Conservation (phyloP, 164 flowering plant species). For the Vitis rotundifolia region DNA sequence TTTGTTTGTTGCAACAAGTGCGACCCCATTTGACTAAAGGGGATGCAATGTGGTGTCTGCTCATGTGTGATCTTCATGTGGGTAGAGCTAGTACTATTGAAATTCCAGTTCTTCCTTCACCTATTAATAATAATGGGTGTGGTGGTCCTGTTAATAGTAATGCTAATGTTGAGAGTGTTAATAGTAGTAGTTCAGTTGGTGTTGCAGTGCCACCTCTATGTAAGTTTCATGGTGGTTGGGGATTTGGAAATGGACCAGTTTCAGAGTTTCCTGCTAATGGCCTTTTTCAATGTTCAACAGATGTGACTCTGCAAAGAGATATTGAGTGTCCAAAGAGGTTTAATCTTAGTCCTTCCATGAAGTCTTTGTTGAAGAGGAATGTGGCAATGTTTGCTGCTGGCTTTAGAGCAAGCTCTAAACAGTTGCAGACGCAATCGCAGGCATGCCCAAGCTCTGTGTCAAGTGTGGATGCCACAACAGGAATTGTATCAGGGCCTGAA, state of each 20-base stretch:
- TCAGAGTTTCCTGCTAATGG: conserved; percentile 45
- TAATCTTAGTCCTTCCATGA: conserved; percentile 79
- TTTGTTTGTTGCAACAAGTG: conserved; percentile 74
- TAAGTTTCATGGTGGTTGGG: conserved; percentile 86
- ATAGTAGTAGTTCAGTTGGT: conserved; percentile 31
- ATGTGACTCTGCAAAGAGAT: conserved; percentile 43
- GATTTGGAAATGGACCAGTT: conserved; percentile 63
- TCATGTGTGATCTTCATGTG: conserved; percentile 93
- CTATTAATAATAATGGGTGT: conserved; percentile 17
- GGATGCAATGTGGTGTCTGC: conserved; percentile 97
- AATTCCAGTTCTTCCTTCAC: conserved; percentile 46
- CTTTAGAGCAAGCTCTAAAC: conserved; percentile 65
- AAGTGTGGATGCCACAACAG: conserved; percentile 28
- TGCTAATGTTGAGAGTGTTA: conserved; percentile 33
- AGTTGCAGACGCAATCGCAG: conserved; percentile 41
- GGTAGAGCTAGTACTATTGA: conserved; percentile 85
- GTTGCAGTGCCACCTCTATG: conserved; percentile 55
- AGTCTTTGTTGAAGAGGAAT: conserved; percentile 72
- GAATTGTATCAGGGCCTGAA: conserved; percentile 24
- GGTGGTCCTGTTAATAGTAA: conserved; percentile 12
- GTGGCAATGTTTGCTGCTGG: conserved; percentile 86
- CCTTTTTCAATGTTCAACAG: conserved; percentile 36
- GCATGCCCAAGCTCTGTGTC: conserved; percentile 35
- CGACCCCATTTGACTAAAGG: conserved; percentile 82
- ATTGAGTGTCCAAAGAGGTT: conserved; percentile 82